These are phyloP conservation scores for Euphorbia celastroides DNA, from an alignment of 441 rosid species.

Conservation along the genomic window DNA sequence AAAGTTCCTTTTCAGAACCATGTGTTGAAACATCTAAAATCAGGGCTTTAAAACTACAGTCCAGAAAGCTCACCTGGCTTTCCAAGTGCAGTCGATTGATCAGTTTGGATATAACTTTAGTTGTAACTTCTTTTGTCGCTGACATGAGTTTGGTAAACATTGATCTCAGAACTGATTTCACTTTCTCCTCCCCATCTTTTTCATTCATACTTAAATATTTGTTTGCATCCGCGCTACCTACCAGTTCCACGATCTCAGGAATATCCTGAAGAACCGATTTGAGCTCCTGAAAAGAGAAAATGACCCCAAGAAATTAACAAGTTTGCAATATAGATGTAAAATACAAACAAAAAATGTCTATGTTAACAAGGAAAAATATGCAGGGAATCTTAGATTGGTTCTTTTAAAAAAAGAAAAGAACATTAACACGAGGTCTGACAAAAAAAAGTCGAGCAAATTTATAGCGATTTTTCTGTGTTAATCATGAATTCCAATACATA, in stretches of 20 bases:
- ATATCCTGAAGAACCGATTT: constrained; percentile 56
- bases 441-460: background rate
- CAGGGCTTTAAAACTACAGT: background rate
- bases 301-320: constrained; percentile 3
- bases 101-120: constrained; percentile 44
- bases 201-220: constrained; percentile 35
- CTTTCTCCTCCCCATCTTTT: constrained; percentile 36
- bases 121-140: constrained; percentile 48
- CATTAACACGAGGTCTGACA: background rate
- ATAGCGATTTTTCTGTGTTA: background rate
- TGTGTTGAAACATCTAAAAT: background rate
- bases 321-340: background rate
- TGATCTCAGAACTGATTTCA: constrained; percentile 51
- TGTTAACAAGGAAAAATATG: background rate
- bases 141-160: constrained; percentile 80
- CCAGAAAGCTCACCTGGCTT: constrained; percentile 41
- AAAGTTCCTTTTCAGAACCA: background rate
- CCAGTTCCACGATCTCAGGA: constrained; percentile 77
- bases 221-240: constrained; percentile 47
- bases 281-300: constrained; percentile 54
- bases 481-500: background rate
- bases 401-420: background rate
- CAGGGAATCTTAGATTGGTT: background rate
- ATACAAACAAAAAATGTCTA: background rate
- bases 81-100: constrained; percentile 51